phyloP scores from a whole-genome alignment of 805 yeast species.

The Ogataea degrootiae region DNA sequence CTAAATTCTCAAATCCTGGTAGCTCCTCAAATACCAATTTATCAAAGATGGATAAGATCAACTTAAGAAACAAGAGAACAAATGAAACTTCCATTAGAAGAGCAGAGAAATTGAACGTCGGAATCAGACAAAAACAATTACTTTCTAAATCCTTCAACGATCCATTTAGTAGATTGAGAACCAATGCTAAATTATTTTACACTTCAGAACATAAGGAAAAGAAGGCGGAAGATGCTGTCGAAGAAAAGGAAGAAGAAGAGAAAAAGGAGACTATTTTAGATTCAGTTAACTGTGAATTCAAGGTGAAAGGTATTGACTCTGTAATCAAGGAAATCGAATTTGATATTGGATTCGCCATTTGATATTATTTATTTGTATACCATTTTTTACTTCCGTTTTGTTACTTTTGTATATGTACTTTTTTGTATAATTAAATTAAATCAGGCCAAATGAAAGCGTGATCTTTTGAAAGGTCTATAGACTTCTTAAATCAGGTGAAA shows the following conservation, averaged over 20 bases:
- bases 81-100: constrained; percentile 72
- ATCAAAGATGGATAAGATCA: constrained; percentile 62
- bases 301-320: constrained; percentile 29
- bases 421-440: too few species aligned
- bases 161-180: constrained; percentile 87
- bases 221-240: constrained; percentile 45
- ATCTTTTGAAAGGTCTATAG: neutral
- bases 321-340: constrained; percentile 26
- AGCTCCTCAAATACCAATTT: constrained; percentile 29
- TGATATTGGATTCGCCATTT: constrained; percentile 23
- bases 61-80: constrained; percentile 78
- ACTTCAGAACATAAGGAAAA: constrained; percentile 49
- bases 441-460: too few species aligned
- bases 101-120: constrained; percentile 69
- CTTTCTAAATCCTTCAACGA: constrained; percentile 44
- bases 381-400: neutral
- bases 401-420: neutral
- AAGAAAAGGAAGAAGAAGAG: constrained; percentile 34
- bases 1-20: constrained; percentile 28
- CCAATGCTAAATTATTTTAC: constrained; percentile 81
- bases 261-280: constrained; percentile 35
- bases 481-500: constrained; percentile 13
- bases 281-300: constrained; percentile 27
- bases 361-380: neutral
- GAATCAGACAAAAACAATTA: constrained; percentile 42